These are phyloP conservation scores for cucumber (Cucumis sativus) DNA, from an alignment of 306 rosid species.

Conservation along the genomic window Cucumber_9930_V3 NC_026661.2:20539001-20539500, in stretches of 20 bases:
- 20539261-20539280: neutral
- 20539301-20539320: slow-evolving; percentile 33
- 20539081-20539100: slow-evolving; percentile 61
- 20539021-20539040: slow-evolving; percentile 10
- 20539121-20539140: slow-evolving; percentile 46
- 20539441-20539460: slow-evolving; percentile 30
- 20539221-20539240: slow-evolving; percentile 21
- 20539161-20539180: slow-evolving; percentile 18
- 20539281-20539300: slow-evolving; percentile 27
- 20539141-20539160: slow-evolving; percentile 18
- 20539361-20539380: slow-evolving; percentile 12
- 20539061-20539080: slow-evolving; percentile 53
- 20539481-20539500: slow-evolving; percentile 52
- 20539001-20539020: slow-evolving; percentile 46
- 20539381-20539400: slow-evolving; percentile 46
- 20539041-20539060: slow-evolving; percentile 33
- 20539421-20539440: slow-evolving; percentile 31
- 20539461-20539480: slow-evolving; percentile 49
- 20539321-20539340: slow-evolving; percentile 72
- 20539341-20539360: slow-evolving; percentile 50
- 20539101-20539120: slow-evolving; percentile 75
- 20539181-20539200: neutral
- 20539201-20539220: slow-evolving; percentile 10
- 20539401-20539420: slow-evolving; percentile 37
- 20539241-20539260: slow-evolving; percentile 31